These are phyloP conservation scores for Chlorella sp. DNA, from an alignment of 139 green algal species.

Conservation along the genomic window DNA sequence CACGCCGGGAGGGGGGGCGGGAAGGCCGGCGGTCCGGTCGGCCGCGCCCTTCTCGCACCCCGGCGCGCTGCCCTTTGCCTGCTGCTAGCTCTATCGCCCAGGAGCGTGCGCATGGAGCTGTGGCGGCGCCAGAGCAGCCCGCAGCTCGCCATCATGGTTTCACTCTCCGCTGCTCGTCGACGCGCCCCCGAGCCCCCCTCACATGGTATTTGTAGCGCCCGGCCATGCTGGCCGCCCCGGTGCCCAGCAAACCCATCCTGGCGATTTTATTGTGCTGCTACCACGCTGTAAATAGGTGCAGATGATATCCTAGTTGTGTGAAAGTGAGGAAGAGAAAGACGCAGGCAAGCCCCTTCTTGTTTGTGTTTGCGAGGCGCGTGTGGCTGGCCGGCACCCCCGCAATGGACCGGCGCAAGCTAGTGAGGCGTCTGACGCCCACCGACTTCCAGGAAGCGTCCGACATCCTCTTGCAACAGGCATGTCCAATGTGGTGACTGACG, in stretches of 20 bases:
- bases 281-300: neutral
- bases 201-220: slow-evolving; percentile 7
- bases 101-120: neutral
- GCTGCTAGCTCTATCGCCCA: neutral
- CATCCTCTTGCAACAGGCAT: no score
- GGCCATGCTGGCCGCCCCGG: slow-evolving; percentile 1
- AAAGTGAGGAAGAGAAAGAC: no score
- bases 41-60: neutral
- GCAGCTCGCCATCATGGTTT: neutral
- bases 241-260: slow-evolving; percentile 6
- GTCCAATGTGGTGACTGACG: no score
- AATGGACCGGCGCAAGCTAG: neutral
- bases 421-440: neutral
- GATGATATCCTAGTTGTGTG: neutral
- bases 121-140: neutral
- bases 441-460: no score
- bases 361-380: neutral
- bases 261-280: neutral
- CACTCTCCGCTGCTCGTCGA: neutral
- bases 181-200: neutral
- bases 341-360: no score
- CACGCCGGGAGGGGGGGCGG: no score
- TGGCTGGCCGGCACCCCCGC: neutral
- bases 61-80: neutral
- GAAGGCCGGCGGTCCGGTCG: neutral